Conservation (phyloP, 495 filamentous ascomycete genomes). For the Glarea lozoyensis region DNA sequence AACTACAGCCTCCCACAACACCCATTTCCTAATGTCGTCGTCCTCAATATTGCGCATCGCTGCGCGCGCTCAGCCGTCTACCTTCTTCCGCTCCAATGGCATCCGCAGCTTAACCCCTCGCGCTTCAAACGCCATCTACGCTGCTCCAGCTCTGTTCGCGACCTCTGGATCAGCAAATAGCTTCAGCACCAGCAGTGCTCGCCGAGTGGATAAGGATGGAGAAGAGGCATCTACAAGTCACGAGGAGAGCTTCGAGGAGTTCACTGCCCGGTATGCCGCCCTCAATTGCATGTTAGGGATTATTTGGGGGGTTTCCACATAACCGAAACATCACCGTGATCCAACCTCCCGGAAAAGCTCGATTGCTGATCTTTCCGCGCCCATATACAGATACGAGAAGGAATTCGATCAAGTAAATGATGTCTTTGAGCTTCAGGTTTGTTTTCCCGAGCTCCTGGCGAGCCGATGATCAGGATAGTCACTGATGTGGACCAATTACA, state of each 20-base stretch:
- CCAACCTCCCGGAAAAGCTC: slow-evolving; percentile 1
- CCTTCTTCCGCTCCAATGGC: slow-evolving; percentile 53
- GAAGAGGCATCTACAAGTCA: slow-evolving; percentile 39
- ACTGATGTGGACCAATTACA: slow-evolving; percentile 27
- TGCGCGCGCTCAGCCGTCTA: slow-evolving; percentile 57
- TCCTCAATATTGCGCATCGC: slow-evolving; percentile 61
- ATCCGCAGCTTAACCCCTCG: slow-evolving; percentile 32
- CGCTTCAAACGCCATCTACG: slow-evolving; percentile 17
- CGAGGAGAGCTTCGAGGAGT: slow-evolving; percentile 98
- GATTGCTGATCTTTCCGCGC: slow-evolving; percentile 17
- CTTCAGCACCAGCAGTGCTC: slow-evolving; percentile 62
- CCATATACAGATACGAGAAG: slow-evolving; percentile 78
- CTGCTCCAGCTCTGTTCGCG: slow-evolving; percentile 42
- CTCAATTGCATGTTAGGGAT: slow-evolving; percentile 11
- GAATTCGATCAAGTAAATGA: slow-evolving; percentile 97
- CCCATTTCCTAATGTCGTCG: slow-evolving; percentile 48
- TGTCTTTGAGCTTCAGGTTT: slow-evolving; percentile 99
- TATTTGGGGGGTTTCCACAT: slow-evolving; percentile 14
- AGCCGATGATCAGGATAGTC: not conserved
- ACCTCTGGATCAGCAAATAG: slow-evolving; percentile 42
- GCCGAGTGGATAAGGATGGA: slow-evolving; percentile 31
- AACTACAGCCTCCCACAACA: slow-evolving; percentile 23
- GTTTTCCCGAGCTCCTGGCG: slow-evolving; percentile 20
- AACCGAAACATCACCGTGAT: slow-evolving; percentile 5
- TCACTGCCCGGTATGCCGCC: slow-evolving; percentile 80